Conservation (phyloP, 164 flowering plant genomes). For the Vitis cinerea region DNA sequence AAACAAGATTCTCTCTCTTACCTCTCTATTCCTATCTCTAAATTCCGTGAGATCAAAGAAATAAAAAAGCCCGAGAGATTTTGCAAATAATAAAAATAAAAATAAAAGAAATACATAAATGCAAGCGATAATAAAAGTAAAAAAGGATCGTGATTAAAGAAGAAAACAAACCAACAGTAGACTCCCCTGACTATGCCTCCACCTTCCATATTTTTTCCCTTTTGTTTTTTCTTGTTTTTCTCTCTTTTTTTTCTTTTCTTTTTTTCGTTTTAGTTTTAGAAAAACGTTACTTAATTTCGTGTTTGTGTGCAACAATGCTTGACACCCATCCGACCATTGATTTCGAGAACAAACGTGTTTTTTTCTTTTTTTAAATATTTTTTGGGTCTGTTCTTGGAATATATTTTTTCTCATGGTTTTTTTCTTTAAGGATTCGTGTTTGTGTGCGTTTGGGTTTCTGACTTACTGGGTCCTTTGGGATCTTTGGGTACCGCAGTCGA, state of each 20-base stretch:
- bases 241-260: background rate
- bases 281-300: too few species aligned
- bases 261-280: background rate
- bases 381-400: background rate
- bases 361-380: background rate
- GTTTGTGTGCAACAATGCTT: background rate
- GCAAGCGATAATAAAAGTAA: background rate
- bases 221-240: slow-evolving; percentile 3
- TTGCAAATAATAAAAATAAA: too few species aligned
- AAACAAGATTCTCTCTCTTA: too few species aligned
- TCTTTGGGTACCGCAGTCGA: slow-evolving; percentile 14
- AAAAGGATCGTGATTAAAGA: slow-evolving; percentile 4
- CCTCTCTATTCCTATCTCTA: too few species aligned
- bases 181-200: slow-evolving; percentile 15
- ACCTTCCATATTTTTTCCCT: slow-evolving; percentile 20
- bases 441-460: slow-evolving; percentile 8
- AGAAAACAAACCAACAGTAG: slow-evolving; percentile 13
- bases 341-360: background rate
- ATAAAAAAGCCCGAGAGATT: background rate
- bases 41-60: too few species aligned
- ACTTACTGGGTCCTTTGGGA: slow-evolving; percentile 6
- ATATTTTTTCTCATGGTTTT: too few species aligned
- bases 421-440: background rate
- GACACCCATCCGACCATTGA: too few species aligned
- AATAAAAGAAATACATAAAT: background rate